These are phyloP conservation scores for Entomortierella parvispora DNA, from an alignment of 192 early-diverging fungal species.

Conservation along the genomic window DNA sequence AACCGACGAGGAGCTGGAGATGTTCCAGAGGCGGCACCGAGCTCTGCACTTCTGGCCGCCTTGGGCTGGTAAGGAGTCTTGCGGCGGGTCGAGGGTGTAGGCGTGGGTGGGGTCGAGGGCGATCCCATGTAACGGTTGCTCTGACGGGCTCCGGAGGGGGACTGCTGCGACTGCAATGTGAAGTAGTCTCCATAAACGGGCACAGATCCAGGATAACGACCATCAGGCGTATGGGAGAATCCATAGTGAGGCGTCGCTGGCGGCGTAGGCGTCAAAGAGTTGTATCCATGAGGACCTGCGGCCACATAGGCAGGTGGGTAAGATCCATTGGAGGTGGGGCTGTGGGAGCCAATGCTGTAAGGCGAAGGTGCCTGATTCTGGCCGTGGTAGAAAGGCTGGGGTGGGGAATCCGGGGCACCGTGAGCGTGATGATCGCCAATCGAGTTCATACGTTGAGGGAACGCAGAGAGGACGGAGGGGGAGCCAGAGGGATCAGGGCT, in stretches of 20 bases:
- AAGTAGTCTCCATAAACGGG: slow-evolving; percentile 44
- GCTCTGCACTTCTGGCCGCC: background rate
- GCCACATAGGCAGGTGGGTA: slow-evolving; percentile 32
- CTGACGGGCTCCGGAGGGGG: slow-evolving; percentile 5
- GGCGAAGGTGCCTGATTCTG: slow-evolving; percentile 40
- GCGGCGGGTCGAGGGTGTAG: slow-evolving; percentile 26
- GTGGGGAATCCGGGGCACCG: slow-evolving; percentile 36
- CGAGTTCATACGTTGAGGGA: slow-evolving; percentile 43
- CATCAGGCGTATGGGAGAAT: slow-evolving; percentile 30
- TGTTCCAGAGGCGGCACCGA: background rate
- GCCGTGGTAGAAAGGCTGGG: slow-evolving; percentile 39
- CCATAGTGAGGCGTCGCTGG: slow-evolving; percentile 46
- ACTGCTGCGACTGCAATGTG: slow-evolving; percentile 17
- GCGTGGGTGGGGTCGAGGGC: slow-evolving; percentile 21
- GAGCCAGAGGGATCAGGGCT: slow-evolving; percentile 49
- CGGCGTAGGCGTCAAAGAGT: slow-evolving; percentile 41
- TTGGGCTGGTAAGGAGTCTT: slow-evolving; percentile 34
- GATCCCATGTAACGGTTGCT: slow-evolving; percentile 27
- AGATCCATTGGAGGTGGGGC: slow-evolving; percentile 31
- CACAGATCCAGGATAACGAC: slow-evolving; percentile 25
- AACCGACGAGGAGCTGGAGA: slow-evolving; percentile 35
- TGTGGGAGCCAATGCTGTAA: slow-evolving; percentile 50
- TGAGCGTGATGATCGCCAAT: slow-evolving; percentile 23
- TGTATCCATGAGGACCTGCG: slow-evolving; percentile 15
- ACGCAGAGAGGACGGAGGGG: slow-evolving; percentile 26